Base-by-base conservation (phyloP, 176 grass and related monocot genomes). In the Canna indica region DNA sequence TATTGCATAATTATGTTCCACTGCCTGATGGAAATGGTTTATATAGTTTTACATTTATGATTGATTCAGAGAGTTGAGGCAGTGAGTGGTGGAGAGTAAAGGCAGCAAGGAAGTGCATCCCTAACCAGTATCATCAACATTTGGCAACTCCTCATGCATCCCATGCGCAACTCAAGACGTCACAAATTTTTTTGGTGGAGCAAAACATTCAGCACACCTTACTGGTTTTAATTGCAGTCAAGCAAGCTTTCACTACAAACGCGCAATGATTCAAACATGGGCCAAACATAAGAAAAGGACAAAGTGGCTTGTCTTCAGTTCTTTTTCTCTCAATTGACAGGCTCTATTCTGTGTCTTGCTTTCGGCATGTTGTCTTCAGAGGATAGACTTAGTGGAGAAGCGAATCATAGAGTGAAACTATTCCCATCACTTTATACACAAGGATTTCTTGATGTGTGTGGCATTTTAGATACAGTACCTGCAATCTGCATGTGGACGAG, bases 241-340 rank as follows among this genome's bases (percentile, higher is more conserved):
- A n/a, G 20, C 33, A n/a, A 38, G 20, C 63, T 39, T 66, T 38
- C 63, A 66, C 63, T 66, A 39, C 6, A 1, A 32, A 36, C 27
- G 5, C 10, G 26, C 63, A 66, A 65, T 65, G 63, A 66, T 66
- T 66, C 63, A 66, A 66, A 66, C 63, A 66, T 25, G 63, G 35
- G 16, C 50, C 50, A n/a, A 25, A 24, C 4, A n/a, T 7, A 8
- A 18, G 50, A 39, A 38, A n/a, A 24, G 63, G 3, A 34, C 8
- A 25, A 38, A 17, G 8, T 22, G 35, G 24, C 33, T 22, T 66
- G 63, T 66, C 63, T 8, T 41, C 35, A n/a, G n/a, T n/a, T 39
- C 39, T 25, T 38, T 66, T 66, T 9, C 18, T 17, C 35, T 39
- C 22, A 24, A 7, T 14, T 3, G 17, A 15, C 17, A 33, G 45